These are phyloP conservation scores for Fusarium avenaceum DNA, from an alignment of 2,329 filamentous ascomycete genomes.

Conservation along the genomic window DNA sequence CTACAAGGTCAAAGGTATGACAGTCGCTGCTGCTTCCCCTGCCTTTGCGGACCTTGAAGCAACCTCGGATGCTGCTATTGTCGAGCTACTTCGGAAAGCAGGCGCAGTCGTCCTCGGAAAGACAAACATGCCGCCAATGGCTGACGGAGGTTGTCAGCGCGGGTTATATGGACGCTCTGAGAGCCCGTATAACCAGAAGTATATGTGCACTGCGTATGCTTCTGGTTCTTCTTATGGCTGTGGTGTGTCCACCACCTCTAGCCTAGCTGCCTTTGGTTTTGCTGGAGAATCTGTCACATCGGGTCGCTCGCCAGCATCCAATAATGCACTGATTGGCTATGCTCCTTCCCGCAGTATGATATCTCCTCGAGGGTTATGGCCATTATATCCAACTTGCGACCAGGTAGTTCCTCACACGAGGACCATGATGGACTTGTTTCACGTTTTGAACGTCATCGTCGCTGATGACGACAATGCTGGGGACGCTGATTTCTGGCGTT, in stretches of 20 bases:
- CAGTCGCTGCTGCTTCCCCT: constrained; percentile 66
- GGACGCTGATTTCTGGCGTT: constrained; percentile 66
- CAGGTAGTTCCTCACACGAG: constrained; percentile 66
- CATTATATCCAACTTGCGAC: constrained; percentile 69
- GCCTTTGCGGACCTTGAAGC: constrained; percentile 65
- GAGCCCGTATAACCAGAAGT: constrained; percentile 67
- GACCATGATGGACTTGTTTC: constrained; percentile 63
- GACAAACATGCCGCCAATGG: constrained; percentile 72
- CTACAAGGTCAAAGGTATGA: constrained; percentile 67
- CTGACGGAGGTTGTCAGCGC: constrained; percentile 69
- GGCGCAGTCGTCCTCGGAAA: constrained; percentile 58
- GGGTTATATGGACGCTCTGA: constrained; percentile 69
- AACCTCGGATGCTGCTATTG: constrained; percentile 65
- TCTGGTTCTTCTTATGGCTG: constrained; percentile 71
- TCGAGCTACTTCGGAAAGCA: constrained; percentile 58
- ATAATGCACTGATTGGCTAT: constrained; percentile 69
- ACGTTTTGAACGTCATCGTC: constrained; percentile 63
- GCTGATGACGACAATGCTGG: constrained; percentile 54
- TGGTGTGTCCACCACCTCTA: constrained; percentile 63
- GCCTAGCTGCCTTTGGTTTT: constrained; percentile 66
- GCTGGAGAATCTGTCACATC: constrained; percentile 69
- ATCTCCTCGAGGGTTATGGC: constrained; percentile 66
- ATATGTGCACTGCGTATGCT: constrained; percentile 66
- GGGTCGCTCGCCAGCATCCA: constrained; percentile 68
- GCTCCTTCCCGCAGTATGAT: constrained; percentile 67